Base-by-base conservation (phyloP, 371 early-diverging fungal species). In the Umbelopsis sp. region DNA sequence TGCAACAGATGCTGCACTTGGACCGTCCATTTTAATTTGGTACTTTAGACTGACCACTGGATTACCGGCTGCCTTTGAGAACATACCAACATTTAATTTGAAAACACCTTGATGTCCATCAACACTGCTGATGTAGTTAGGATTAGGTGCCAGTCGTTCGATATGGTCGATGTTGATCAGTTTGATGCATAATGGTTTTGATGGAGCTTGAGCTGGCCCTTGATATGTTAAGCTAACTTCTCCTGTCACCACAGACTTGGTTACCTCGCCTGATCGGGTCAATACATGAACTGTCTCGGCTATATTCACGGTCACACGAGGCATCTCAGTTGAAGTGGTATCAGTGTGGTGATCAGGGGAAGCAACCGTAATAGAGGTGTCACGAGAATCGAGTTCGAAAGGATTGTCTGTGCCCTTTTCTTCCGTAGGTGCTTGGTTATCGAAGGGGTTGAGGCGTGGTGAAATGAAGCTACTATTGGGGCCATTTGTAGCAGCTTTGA, bases 231-330 rank as follows among this genome's bases (percentile, higher is more conserved):
- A 62, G 41, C 81, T 75, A 41, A 85, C 73, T 63, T 85, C 85
- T 20, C 88, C 88, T 50, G 74, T 75, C 24, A 86, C 75, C 51
- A 76, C 72, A 20, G 83, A 71, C 66, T 74, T 77, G 10, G 72
- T 77, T 2, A 78, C 68, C 41, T 81, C 69, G 3, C 88, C 88
- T 1, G 70, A 70, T 22, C 77, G 80, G 6, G 80, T 69, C 22
- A 79, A 68, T 0, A 73, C 80, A 70, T 85, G 81, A 1, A 88
- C 68, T 37, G 76, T 82, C 53, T 88, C 88, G 0, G 64, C 74
- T 5, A 80, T 81, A 22, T 74, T 79, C 0, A 76, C 77, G 35
- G 69, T 63, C 25, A 83, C 72, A 0, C 51, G 52, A 3, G 83
- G 82, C 11, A 69, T 25, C 1, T 64, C 53, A 10, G 57, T 16